A percentile compares a stretch with the other conserved stretches of the same genome.
phyloP scores from a whole-genome alignment of 768 basidiomycete genomes.

The Kwoniella bestiolae region DNA sequence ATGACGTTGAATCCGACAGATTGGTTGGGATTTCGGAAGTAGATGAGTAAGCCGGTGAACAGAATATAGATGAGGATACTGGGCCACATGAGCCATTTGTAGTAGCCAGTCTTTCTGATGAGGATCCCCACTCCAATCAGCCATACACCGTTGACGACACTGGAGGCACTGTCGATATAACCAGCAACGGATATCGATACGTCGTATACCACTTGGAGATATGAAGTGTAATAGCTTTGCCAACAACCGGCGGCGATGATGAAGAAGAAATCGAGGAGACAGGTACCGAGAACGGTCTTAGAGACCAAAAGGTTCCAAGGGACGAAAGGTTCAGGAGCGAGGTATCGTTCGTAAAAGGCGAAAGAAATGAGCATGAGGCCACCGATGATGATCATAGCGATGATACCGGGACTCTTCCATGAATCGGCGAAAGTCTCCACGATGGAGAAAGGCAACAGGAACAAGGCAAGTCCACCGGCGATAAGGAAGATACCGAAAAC shows the following conservation, averaged over 20 bases:
- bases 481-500: conserved; percentile 54
- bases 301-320: conserved; percentile 47
- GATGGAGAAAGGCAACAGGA: conserved; percentile 57
- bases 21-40: conserved; percentile 40
- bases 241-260: conserved; percentile 38
- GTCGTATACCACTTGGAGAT: conserved; percentile 43
- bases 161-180: conserved; percentile 35
- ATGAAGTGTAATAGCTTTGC: conserved; percentile 46
- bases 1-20: conserved; percentile 39
- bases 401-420: conserved; percentile 48
- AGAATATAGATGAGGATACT: conserved; percentile 39
- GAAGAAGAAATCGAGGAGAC: conserved; percentile 46
- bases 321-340: conserved; percentile 44
- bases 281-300: conserved; percentile 50
- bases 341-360: conserved; percentile 44
- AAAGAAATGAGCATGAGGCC: conserved; percentile 47
- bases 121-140: conserved; percentile 38
- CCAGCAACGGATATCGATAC: conserved; percentile 43
- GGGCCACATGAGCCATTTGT: conserved; percentile 38
- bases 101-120: conserved; percentile 43
- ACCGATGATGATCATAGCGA: conserved; percentile 55
- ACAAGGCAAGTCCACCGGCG: conserved; percentile 45
- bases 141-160: conserved; percentile 45
- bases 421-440: conserved; percentile 40
- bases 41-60: conserved; percentile 43